phyloP scores from a whole-genome alignment of 1,284 basidiomycete genomes.

The Uromyces viciae-fabae region DNA sequence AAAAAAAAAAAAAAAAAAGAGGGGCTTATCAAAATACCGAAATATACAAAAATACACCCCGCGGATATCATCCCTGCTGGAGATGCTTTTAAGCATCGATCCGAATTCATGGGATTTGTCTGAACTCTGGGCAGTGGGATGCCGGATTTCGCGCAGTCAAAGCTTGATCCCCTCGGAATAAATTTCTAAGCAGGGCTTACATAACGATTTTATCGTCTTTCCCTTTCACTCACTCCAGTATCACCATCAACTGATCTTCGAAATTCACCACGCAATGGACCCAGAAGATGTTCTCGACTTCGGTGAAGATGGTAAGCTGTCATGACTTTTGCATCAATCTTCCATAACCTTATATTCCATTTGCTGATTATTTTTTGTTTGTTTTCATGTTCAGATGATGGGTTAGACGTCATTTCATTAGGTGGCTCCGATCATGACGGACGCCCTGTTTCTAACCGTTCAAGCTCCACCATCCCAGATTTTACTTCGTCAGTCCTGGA shows the following conservation, averaged over 20 bases:
- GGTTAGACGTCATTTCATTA: constrained; percentile 42
- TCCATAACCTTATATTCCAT: background rate
- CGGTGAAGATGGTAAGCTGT: constrained; percentile 39
- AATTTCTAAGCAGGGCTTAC: too few relatives aligned
- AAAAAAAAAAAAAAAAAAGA: too few relatives aligned
- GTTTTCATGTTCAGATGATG: constrained; percentile 27
- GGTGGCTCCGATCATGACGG: constrained; percentile 45
- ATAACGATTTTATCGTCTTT: too few relatives aligned
- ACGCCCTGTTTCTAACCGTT: constrained; percentile 15
- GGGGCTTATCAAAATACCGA: too few relatives aligned
- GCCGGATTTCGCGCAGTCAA: too few relatives aligned
- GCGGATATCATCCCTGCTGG: too few relatives aligned
- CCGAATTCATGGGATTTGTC: too few relatives aligned
- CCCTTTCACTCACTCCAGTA: too few relatives aligned
- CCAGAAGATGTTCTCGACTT: constrained; percentile 45
- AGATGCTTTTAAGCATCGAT: too few relatives aligned
- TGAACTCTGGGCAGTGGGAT: too few relatives aligned
- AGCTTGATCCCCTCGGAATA: too few relatives aligned
- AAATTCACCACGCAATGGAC: constrained; percentile 29
- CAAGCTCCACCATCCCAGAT: constrained; percentile 21
- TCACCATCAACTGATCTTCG: background rate
- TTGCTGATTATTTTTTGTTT: background rate
- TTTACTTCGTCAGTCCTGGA: constrained; percentile 11
- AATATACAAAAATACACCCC: too few relatives aligned
- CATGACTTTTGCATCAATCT: background rate